Base-by-base conservation (phyloP, 352 stramenopile genomes). In the Globisporangium barbulae region DNA sequence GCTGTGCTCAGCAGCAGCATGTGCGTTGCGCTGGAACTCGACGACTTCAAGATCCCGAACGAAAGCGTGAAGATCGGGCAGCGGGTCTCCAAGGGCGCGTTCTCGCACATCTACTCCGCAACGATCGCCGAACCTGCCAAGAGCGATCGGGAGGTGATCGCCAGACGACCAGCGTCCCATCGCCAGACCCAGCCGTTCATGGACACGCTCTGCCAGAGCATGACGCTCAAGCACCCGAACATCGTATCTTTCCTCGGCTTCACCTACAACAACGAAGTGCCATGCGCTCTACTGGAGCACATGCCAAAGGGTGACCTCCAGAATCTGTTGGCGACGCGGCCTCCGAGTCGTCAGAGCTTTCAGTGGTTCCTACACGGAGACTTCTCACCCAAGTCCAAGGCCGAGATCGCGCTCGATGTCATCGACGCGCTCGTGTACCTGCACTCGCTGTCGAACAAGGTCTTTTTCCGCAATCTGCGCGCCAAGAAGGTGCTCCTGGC, bases 361-460 rank as follows among this genome's bases (percentile, higher is more conserved):
- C 59, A 71, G 5, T 81, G 73, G 71, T 72, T 82, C 54, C 59
- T 72, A 22, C 30, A 22, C 3, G 68, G 67, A 8, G 39, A 65
- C 8, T 70, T 67, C 1, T 50, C 72, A 35, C 66, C 61, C 6
- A 81, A 88, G 45, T 53, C 80, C 28, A 93, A 91, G 69, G 85
- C 78, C 52, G 75, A 89, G 59, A 81, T 87, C 61, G 84, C 82
- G 5, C 81, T 90, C 59, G 78, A 91, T 59, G 68, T 93, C 2
- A 70, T 81, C 13, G 79, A 91, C 45, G 81, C 74, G 22, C 71
- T 93, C 31, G 82, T 87, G 60, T 89, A 90, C 63, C 59, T 93
- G 59, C 84, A 93, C 72, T 79, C 79, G 39, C 54, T 88, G 17
- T 65, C 70, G 31, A 71, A 64, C 1, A 80, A 81, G 53, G 55